Evolutionary conservation across 768 basidiomycete genomes (phyloP), one percentile per base, ranked within the genome.

Genomic region (Sarcodon sp.): DNA sequence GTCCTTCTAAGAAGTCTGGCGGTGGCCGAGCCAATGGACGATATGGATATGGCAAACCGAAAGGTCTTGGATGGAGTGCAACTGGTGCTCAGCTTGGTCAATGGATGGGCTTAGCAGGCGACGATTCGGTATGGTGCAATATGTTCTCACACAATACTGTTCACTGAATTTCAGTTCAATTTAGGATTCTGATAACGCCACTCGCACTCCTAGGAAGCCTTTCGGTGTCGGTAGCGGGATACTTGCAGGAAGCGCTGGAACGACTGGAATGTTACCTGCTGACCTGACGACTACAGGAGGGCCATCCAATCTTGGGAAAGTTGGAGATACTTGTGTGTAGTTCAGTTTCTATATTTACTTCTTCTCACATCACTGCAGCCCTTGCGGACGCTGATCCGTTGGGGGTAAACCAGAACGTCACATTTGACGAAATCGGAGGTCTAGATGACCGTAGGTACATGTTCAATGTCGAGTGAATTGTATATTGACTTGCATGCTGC

Each of bases 381-480:
- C 75, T 93, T 12, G 92, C 94, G 7, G 96, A 99, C 60, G 86
- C 88, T 3, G 96, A 99, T 65, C 96, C 96, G 3, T 72, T 99
- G 12, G 92, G 92, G 11, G 87, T 94, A 7, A 92, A 93, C 56
- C 76, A 81, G 54, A 89, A 87, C 53, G 86, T 98, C 7, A 93
- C 92, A 0, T 98, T 99, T 59, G 90, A 96, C 57, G 89, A 91
- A 66, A 89, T 98, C 27, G 96, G 96, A 18, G 96, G 96, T 3
- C 67, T 99, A 36, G 93, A 97, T 56, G 87, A 90, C 47, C 94
- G 91, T 92, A 57, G 60, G 80, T 72, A 18, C 10, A 45, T 45
- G 39, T 47, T 31, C 16, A 35, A 15, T 39, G 49, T 43, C 21
- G 21, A 27, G 21, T 27, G 21, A 27, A 27, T 27, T 18, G 38